Evolutionary conservation across 2,329 filamentous ascomycete genomes (phyloP).

Genomic region (Rhynchosporium secalis): DNA sequence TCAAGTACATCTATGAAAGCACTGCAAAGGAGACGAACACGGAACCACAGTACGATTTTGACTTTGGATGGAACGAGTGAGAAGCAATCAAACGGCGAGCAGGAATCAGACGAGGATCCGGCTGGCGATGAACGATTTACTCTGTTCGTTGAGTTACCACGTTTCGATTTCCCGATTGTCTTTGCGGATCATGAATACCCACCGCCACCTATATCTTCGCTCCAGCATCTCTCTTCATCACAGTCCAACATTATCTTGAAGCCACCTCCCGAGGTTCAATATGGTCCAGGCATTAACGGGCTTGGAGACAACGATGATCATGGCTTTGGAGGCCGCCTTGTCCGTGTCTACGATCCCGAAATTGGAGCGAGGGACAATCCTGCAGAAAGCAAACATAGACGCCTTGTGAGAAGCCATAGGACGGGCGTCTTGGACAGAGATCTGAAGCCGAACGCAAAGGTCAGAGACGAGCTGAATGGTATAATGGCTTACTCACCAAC

Average conservation of each 20-base stretch:
- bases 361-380: conserved; percentile 88
- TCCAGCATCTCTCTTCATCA: conserved; percentile 63
- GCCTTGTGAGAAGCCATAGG: conserved; percentile 83
- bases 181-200: conserved; percentile 94
- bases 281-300: conserved; percentile 84
- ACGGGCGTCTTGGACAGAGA: conserved; percentile 95
- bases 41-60: conserved; percentile 37
- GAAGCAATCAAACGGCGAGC: conserved; percentile 43
- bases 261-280: conserved; percentile 82
- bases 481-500: conserved; percentile 94
- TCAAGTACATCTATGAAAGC: conserved; percentile 64
- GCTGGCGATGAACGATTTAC: conserved; percentile 64
- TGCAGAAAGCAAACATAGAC: conserved; percentile 89
- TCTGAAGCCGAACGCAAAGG: conserved; percentile 92
- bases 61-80: conserved; percentile 36
- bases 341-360: conserved; percentile 91
- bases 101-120: conserved; percentile 39
- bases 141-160: conserved; percentile 86
- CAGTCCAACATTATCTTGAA: conserved; percentile 72
- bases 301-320: conserved; percentile 52
- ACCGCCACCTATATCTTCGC: conserved; percentile 75
- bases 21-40: conserved; percentile 49
- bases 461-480: conserved; percentile 86
- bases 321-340: conserved; percentile 59
- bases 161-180: conserved; percentile 93